phyloP scores from a whole-genome alignment of 2,329 filamentous ascomycete species.

The Laburnicola sp. region DNA sequence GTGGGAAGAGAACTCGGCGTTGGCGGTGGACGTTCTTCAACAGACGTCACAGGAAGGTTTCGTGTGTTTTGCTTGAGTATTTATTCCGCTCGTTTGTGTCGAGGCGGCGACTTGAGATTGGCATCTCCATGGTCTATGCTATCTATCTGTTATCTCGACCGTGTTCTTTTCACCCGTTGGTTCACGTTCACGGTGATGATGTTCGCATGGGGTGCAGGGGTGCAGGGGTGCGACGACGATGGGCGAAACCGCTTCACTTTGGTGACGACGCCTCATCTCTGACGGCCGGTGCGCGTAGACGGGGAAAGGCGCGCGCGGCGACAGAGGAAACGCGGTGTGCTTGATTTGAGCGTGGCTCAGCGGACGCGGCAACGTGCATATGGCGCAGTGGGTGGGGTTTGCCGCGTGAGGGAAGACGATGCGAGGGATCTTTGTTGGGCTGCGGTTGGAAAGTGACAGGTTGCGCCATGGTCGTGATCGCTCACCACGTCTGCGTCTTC shows the following conservation, averaged over 20 bases:
- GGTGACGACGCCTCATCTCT: not conserved
- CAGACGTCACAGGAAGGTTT: not conserved
- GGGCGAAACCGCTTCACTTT: constrained; percentile 1
- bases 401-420: too few species aligned
- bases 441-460: too few species aligned
- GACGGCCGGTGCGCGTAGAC: not conserved
- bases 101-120: too few species aligned
- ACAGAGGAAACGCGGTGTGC: not conserved
- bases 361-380: not conserved
- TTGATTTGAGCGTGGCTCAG: constrained; percentile 1
- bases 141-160: too few species aligned
- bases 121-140: too few species aligned
- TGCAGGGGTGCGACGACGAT: not conserved
- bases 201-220: too few species aligned
- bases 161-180: too few species aligned
- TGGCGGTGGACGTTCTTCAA: constrained; percentile 10
- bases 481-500: too few species aligned
- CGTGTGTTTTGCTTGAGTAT: not conserved
- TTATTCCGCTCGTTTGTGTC: constrained; percentile 6
- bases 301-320: not conserved
- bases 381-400: too few species aligned
- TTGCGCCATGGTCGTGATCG: too few species aligned
- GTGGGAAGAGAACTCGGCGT: not conserved
- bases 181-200: too few species aligned
- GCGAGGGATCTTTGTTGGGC: too few species aligned